Evolutionary conservation across 805 yeast species (phyloP).

Genomic region (Ogataea corticis): DNA sequence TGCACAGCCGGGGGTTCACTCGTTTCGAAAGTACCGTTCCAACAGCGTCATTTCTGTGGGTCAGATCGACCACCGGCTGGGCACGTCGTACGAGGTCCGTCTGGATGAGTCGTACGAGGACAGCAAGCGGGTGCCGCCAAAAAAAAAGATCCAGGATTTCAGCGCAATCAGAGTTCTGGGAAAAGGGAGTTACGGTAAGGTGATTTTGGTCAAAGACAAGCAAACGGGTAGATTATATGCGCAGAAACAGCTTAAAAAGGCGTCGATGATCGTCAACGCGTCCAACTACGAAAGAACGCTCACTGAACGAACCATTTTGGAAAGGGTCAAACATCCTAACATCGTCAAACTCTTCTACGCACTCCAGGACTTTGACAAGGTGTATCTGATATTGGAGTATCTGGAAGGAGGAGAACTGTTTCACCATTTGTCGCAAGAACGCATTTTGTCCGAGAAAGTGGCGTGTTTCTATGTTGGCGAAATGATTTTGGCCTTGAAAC

Average conservation of each 20-base stretch:
- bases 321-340: constrained; percentile 72
- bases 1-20: constrained; percentile 9
- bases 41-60: constrained; percentile 35
- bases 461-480: constrained; percentile 82
- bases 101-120: constrained; percentile 38
- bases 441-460: constrained; percentile 56
- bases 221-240: constrained; percentile 70
- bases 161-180: constrained; percentile 78
- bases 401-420: constrained; percentile 88
- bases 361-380: constrained; percentile 74
- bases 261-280: constrained; percentile 63
- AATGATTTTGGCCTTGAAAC: constrained; percentile 72
- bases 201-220: constrained; percentile 68
- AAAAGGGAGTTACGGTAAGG: constrained; percentile 88
- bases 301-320: constrained; percentile 74
- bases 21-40: constrained; percentile 30
- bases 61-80: constrained; percentile 37
- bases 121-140: constrained; percentile 21
- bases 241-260: constrained; percentile 82
- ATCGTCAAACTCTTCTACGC: constrained; percentile 83
- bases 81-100: constrained; percentile 47
- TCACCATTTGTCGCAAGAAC: constrained; percentile 53
- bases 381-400: constrained; percentile 75
- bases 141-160: constrained; percentile 52
- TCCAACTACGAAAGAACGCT: constrained; percentile 72